These are phyloP conservation scores for Ensete glaucum DNA, from an alignment of 176 grass and related monocot species.

Conservation along the genomic window DNA sequence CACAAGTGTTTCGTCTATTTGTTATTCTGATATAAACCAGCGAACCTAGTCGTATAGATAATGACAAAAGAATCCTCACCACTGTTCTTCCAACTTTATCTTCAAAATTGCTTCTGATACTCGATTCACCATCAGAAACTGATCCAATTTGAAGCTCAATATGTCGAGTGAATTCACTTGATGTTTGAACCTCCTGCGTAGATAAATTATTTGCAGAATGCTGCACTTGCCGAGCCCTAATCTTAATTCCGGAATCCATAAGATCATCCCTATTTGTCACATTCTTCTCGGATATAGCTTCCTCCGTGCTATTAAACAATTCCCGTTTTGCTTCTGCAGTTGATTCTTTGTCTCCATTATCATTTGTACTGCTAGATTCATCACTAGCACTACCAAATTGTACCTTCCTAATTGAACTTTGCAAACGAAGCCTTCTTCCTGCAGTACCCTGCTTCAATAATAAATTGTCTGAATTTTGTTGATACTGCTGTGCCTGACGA, in stretches of 20 bases:
- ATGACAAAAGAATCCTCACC: slow-evolving; percentile 22
- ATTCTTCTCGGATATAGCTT: slow-evolving; percentile 27
- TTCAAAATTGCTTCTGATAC: slow-evolving; percentile 10
- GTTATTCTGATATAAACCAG: slow-evolving; percentile 6
- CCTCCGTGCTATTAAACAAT: slow-evolving; percentile 12
- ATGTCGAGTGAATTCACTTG: slow-evolving; percentile 27
- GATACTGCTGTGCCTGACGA: slow-evolving; percentile 16
- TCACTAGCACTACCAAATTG: background rate
- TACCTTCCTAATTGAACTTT: background rate
- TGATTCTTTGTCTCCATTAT: slow-evolving; percentile 30
- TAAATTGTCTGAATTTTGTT: slow-evolving; percentile 1
- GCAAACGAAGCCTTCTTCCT: slow-evolving; percentile 36
- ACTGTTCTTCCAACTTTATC: slow-evolving; percentile 9
- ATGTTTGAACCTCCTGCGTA: slow-evolving; percentile 25
- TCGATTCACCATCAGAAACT: slow-evolving; percentile 17
- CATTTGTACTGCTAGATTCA: slow-evolving; percentile 1
- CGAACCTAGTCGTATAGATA: background rate
- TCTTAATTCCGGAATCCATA: slow-evolving; percentile 28
- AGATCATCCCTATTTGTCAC: slow-evolving; percentile 9
- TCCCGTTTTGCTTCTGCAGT: slow-evolving; percentile 11
- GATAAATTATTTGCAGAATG: slow-evolving; percentile 15
- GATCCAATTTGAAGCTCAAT: slow-evolving; percentile 8
- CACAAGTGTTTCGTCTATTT: background rate
- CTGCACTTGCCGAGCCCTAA: background rate
- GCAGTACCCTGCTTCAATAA: slow-evolving; percentile 37